Conservation (phyloP, 1,284 basidiomycete species). For the Pyrrhoderma lamaoense region DNA sequence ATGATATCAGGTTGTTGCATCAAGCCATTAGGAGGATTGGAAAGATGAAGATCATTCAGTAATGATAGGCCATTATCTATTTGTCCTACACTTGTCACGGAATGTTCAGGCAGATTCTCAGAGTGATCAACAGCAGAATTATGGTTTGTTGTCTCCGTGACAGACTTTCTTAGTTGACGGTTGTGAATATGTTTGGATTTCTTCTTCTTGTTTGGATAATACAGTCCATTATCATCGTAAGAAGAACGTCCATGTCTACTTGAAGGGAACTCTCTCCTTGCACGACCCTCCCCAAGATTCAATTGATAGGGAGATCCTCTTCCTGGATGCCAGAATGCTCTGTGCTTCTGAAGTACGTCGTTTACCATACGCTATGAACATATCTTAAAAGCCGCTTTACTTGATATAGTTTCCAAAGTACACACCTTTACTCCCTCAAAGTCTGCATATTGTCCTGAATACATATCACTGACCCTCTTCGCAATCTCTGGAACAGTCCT, state of each 20-base stretch:
- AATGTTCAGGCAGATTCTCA: no score
- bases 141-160: not conserved
- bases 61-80: no score
- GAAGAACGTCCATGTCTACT: constrained; percentile 5
- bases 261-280: constrained; percentile 17
- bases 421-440: constrained; percentile 17
- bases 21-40: no score
- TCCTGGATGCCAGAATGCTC: constrained; percentile 18
- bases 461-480: constrained; percentile 14
- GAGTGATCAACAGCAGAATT: not conserved
- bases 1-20: no score
- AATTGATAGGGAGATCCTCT: constrained; percentile 17
- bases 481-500: constrained; percentile 18
- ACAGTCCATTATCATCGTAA: constrained; percentile 4
- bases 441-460: constrained; percentile 16
- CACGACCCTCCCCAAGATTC: constrained; percentile 15
- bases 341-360: constrained; percentile 19
- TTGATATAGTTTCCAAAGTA: not conserved
- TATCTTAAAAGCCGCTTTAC: not conserved
- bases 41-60: no score
- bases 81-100: no score
- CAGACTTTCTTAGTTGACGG: not conserved
- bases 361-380: constrained; percentile 17
- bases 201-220: constrained; percentile 8
- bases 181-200: not conserved